Base-by-base conservation (phyloP, 257 asterid species). In the Cynanchum wilfordii region DNA sequence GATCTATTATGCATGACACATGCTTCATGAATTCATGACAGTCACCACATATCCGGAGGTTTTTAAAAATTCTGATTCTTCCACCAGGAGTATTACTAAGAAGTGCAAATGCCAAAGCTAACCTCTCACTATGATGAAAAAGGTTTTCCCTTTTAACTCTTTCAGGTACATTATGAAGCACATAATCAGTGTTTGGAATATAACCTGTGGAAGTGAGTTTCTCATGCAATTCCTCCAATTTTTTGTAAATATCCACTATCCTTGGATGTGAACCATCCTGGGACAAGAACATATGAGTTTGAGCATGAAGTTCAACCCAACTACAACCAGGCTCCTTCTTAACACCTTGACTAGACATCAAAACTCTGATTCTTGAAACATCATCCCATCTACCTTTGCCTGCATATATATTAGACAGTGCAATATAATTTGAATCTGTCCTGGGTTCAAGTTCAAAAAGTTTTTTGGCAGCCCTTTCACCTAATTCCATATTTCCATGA, bases 281-380 rank as follows among this genome's bases (percentile, higher is more conserved):
- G 69, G 96, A 90, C 79, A 87, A 68, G 84, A 90, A 92, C 73
- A 84, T 92, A 69, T 90, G 96, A 69, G 87, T 80, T 80, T 80
- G 85, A 57, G 88, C 84, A 82, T 87, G 84, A 70, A 79, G 77
- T 81, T 87, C 94, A 56, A 86, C 83, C 98, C 98, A 92, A 60
- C 98, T 92, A 80, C 96, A 90, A 59, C 98, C 98, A 30, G 96
- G 89, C 79, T 90, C 96, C 81, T 92, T 92, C 76, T 88, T 92
- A 25, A 90, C 79, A 75, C 94, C 96, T 77, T 69, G 79, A 62
- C 77, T 65, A 15, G 86, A 79, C 96, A 92, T 88, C 63, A 82
- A 79, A 66, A 73, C 81, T 81, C 98, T 80, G 69, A 88, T 78
- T 64, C 65, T 80, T 38, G 95, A 78, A 52, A 87, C 96, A 72